Base-by-base conservation (phyloP, 345 rosid species). In the Salix caprea region DNA sequence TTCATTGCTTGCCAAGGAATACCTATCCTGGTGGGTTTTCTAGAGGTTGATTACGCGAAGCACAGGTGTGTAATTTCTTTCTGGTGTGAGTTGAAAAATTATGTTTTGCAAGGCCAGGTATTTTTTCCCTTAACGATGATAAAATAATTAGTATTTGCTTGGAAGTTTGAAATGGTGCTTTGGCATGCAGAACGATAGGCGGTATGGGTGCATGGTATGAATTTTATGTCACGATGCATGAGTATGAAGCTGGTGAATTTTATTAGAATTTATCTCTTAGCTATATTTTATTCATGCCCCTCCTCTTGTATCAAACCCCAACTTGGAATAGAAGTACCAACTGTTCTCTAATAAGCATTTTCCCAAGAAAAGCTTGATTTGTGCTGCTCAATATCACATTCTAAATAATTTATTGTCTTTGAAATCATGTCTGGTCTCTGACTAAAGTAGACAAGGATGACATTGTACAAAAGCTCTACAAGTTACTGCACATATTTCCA, bases 1-100 rank as follows among this genome's bases (percentile, higher is more conserved):
- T 92, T 96, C 86, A 86, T 96, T 88, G 92, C 98, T 81, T 94
- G 97, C 85, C 87, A 92, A 58, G 99, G 99, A 78, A 94, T 96
- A 77, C 99, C 97, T 58, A 87, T 94, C 83, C 83, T 96, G 84
- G 98, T 92, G 81, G 94, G 97, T 62, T 96, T 96, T 85, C 86
- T 96, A 69, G 98, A 94, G 88, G 90, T 97, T 64, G 99, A 96
- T 85, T 94, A 94, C 82, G 98, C 99, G 54, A 94, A 87, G 78
- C 90, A 84, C 94, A 92, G 99, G 99, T 94, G 70, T 50, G 90
- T 82, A 68, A 42, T 69, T 75, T 77, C 21, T 42, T 54, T 67
- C 7, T 30, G 44, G 40, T 48, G 5, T 42, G 28, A 7, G 34
- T 39, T 19, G 15, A 30, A 44, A 21, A 36, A 26, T 34, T 65